phyloP scores from a whole-genome alignment of 495 filamentous ascomycete species.

The Barbatosphaeria neglecta region DNA sequence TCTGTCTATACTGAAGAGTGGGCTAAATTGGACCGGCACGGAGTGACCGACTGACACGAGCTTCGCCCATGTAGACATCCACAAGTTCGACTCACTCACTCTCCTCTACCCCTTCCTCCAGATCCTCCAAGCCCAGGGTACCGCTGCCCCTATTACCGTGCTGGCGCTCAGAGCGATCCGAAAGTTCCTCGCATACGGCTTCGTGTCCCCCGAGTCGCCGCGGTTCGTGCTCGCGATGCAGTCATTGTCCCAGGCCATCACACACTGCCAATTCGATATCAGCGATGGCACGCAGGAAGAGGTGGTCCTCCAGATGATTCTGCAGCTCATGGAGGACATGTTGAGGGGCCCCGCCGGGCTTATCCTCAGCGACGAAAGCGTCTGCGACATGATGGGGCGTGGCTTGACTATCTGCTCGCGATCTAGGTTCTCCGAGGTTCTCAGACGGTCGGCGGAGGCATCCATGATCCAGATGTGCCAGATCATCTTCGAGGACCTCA shows the following conservation, averaged over 20 bases:
- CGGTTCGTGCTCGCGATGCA: constrained; percentile 88
- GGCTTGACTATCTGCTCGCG: constrained; percentile 97
- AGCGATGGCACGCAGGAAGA: constrained; percentile 91
- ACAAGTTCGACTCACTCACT: constrained; percentile 76
- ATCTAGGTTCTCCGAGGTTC: constrained; percentile 76
- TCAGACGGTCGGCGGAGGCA: constrained; percentile 86
- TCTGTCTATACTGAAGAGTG: too few relatives aligned
- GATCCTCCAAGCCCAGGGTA: constrained; percentile 92
- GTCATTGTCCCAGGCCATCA: constrained; percentile 84
- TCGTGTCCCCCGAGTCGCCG: constrained; percentile 72
- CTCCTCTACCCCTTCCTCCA: constrained; percentile 93
- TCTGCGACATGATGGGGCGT: constrained; percentile 99
- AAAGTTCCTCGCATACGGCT: constrained; percentile 92
- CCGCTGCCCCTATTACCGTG: constrained; percentile 90
- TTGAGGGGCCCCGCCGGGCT: constrained; percentile 85
- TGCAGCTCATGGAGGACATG: constrained; percentile 98
- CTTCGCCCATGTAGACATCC: constrained; percentile 50
- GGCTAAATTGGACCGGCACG: too few relatives aligned
- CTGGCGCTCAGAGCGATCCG: constrained; percentile 90
- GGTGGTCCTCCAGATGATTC: constrained; percentile 81
- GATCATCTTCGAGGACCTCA: constrained; percentile 86
- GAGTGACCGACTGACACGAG: not conserved
- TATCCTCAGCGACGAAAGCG: constrained; percentile 86
- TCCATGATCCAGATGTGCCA: constrained; percentile 99
- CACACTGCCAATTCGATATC: constrained; percentile 94